Base-by-base conservation (phyloP, 2,329 filamentous ascomycete species). In the Clarireedia sp. region DNA sequence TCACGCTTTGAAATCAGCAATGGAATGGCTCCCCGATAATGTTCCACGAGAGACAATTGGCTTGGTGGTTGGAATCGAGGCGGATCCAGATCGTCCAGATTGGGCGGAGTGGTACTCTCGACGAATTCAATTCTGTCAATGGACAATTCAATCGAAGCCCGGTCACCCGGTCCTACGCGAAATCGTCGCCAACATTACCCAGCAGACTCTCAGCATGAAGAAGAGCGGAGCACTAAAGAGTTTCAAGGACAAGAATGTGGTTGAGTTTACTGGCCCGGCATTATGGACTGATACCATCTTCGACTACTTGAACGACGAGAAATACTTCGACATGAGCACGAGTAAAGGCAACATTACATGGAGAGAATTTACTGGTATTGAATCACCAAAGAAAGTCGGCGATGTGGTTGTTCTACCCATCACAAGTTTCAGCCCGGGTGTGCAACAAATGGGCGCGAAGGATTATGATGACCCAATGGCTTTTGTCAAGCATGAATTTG, bases 71-170 rank as follows among this genome's bases (percentile, higher is more conserved):
- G 94, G 94, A 57, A 96, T 99, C 62, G 94, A 99, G 74, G 94
- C 94, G 4, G 94, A 99, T 68, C 90, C 94, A 0, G 90, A 97
- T 71, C 83, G 94, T 48, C 81, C 82, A 3, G 94, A 99, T 70
- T 99, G 94, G 94, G 80, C 83, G 37, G 77, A 96, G 1, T 97
- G 92, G 94, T 99, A 97, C 75, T 94, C 90, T 60, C 87, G 94
- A 57, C 83, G 92, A 60, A 91, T 99, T 59, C 94, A 97, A 70
- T 97, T 99, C 72, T 99, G 94, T 73, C 94, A 99, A 71, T 99
- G 94, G 94, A 99, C 94, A 1, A 96, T 99, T 60, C 92, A 97
- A 72, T 77, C 88, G 56, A 99, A 99, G 72, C 87, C 92, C 0
- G 94, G 94, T 10, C 94, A 99, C 69, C 94, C 94, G 0, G 83